A percentile compares a stretch with the other conserved stretches of the same genome.
These are phyloP conservation scores for Colletotrichum destructivum DNA, from an alignment of 2,329 filamentous ascomycete genomes.

Conservation along the genomic window DNA sequence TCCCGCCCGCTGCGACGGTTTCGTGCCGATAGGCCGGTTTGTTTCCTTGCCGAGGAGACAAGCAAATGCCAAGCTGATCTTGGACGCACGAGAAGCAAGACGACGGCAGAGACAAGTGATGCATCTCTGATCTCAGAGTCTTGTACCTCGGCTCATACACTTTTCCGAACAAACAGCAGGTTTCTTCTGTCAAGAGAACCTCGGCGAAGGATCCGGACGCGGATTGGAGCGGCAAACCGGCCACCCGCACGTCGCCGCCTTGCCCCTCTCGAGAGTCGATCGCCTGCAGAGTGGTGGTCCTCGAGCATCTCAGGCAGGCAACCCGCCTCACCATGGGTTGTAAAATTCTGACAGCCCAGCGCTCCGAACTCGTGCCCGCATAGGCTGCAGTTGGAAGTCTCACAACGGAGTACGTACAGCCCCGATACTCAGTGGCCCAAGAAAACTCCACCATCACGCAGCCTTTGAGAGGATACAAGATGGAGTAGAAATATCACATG, in stretches of 20 bases:
- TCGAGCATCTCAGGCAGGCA: background rate
- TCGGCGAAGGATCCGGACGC: background rate
- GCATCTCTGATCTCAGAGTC: background rate
- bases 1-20: conserved; percentile 11
- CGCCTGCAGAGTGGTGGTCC: background rate
- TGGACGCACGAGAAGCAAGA: background rate
- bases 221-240: conserved; percentile 32
- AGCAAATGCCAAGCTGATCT: conserved; percentile 26
- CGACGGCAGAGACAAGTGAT: background rate
- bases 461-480: background rate
- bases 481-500: background rate
- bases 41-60: conserved; percentile 22
- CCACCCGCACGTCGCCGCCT: background rate
- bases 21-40: conserved; percentile 32
- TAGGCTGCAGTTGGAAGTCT: background rate
- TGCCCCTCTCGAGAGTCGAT: conserved; percentile 7
- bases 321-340: background rate
- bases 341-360: background rate
- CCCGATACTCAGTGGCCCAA: background rate
- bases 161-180: background rate
- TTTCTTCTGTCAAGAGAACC: background rate
- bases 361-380: background rate
- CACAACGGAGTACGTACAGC: background rate
- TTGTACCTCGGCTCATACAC: background rate
- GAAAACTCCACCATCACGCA: background rate